A percentile compares a stretch with the other conserved stretches of the same genome.
Conservation (phyloP, 257 asterid genomes). For the Ehretia macrophylla region DNA sequence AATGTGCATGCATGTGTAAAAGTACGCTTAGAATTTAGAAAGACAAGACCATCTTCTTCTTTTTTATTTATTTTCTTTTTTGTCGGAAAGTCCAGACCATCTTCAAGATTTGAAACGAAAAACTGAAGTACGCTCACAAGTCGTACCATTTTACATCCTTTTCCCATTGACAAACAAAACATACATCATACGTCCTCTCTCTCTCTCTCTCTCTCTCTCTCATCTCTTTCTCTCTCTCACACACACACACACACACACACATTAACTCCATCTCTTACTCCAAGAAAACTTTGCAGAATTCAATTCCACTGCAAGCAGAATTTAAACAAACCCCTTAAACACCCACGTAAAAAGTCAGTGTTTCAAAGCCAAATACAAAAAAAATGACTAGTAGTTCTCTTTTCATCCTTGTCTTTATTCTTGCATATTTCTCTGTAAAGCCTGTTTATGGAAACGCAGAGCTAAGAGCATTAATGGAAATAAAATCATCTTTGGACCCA, state of each 20-base stretch:
- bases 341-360: slow-evolving; percentile 2
- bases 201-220: not conserved
- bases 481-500: slow-evolving; percentile 77
- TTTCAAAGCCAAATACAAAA: slow-evolving; percentile 14
- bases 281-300: slow-evolving; percentile 12
- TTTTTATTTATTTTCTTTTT: too few relatives aligned
- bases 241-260: slow-evolving; percentile 8
- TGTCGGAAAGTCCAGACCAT: not conserved
- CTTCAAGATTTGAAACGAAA: not conserved
- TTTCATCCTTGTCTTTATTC: slow-evolving; percentile 14
- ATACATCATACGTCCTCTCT: too few relatives aligned
- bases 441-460: slow-evolving; percentile 55
- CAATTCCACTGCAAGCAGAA: too few relatives aligned
- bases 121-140: slow-evolving; percentile 16
- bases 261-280: slow-evolving; percentile 9
- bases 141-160: slow-evolving; percentile 32
- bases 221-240: not conserved
- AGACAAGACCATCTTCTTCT: not conserved
- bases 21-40: not conserved
- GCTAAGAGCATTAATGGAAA: slow-evolving; percentile 72
- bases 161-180: slow-evolving; percentile 22
- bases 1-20: slow-evolving; percentile 30
- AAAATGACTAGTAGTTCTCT: slow-evolving; percentile 20
- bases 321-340: slow-evolving; percentile 7
- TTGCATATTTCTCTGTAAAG: slow-evolving; percentile 26